Conservation (phyloP, 2,329 filamentous ascomycete genomes). For the Thielaviopsis punctulata region DNA sequence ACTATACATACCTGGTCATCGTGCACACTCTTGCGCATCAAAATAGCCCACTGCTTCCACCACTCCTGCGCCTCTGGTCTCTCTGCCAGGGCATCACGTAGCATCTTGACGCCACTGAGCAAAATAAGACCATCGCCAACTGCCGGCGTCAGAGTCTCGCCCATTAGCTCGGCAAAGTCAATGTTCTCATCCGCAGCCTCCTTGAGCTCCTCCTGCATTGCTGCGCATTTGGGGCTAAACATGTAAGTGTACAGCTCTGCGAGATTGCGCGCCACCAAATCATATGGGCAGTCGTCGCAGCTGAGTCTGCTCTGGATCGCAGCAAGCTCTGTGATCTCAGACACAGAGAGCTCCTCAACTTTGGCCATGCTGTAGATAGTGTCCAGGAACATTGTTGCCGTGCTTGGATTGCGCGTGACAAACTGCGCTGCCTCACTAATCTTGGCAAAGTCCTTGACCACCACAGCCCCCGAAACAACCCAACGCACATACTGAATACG, state of each 20-base stretch:
- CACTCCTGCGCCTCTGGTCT: not conserved
- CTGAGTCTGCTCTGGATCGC: not conserved
- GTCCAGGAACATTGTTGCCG: constrained; percentile 4
- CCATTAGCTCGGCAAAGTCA: constrained; percentile 4
- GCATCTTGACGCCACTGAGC: constrained; percentile 10
- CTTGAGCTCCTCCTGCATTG: not conserved
- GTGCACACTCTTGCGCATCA: constrained; percentile 30
- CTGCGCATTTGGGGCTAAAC: constrained; percentile 6
- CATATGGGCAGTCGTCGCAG: constrained; percentile 7
- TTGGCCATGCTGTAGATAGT: constrained; percentile 5
- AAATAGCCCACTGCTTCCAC: constrained; percentile 28
- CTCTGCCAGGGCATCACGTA: constrained; percentile 5
- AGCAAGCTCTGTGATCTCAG: constrained; percentile 3
- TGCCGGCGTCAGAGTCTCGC: constrained; percentile 4
- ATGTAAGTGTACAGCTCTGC: constrained; percentile 8
- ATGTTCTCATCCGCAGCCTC: constrained; percentile 1
- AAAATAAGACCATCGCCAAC: constrained; percentile 6
- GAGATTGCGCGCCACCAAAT: constrained; percentile 7
- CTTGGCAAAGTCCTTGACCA: not conserved
- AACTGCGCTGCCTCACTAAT: not conserved
- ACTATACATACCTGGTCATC: constrained; percentile 28
- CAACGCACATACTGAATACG: constrained; percentile 11
- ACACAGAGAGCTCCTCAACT: constrained; percentile 2
- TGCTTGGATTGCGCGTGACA: constrained; percentile 6
- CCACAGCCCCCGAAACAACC: constrained; percentile 2